These are phyloP conservation scores for Furcasterigmium furcatum DNA, from an alignment of 2,329 filamentous ascomycete species.

Conservation along the genomic window DNA sequence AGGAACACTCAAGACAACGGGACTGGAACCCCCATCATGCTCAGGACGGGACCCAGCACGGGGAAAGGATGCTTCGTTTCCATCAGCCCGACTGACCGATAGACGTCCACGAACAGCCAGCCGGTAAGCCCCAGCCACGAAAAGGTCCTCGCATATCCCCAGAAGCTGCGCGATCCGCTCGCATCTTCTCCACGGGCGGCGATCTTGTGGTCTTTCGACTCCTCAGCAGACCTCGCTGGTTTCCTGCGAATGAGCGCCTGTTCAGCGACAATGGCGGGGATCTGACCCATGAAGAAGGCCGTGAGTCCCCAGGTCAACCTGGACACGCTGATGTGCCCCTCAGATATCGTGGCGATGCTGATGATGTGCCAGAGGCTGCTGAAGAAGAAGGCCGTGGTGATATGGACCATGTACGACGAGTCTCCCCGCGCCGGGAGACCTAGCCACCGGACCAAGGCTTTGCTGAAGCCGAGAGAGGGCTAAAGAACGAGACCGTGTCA, in stretches of 20 bases:
- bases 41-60: background rate
- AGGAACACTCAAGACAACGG: background rate
- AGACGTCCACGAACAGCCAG: background rate
- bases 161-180: too few species aligned
- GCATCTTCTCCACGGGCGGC: background rate
- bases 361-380: background rate
- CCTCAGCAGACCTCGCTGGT: background rate
- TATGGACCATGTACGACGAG: background rate
- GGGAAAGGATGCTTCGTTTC: background rate
- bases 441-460: background rate
- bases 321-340: background rate
- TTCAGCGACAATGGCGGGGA: background rate
- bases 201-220: background rate
- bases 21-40: background rate
- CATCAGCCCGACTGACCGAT: background rate
- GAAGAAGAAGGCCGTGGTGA: background rate
- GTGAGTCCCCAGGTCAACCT: background rate
- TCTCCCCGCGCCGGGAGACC: background rate
- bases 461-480: background rate
- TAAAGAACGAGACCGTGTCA: background rate
- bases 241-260: background rate
- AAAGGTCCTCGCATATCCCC: background rate
- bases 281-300: background rate
- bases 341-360: background rate
- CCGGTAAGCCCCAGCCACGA: background rate